Evolutionary conservation across 345 rosid species (phyloP).

Genomic region (Boechera divaricarpa): DNA sequence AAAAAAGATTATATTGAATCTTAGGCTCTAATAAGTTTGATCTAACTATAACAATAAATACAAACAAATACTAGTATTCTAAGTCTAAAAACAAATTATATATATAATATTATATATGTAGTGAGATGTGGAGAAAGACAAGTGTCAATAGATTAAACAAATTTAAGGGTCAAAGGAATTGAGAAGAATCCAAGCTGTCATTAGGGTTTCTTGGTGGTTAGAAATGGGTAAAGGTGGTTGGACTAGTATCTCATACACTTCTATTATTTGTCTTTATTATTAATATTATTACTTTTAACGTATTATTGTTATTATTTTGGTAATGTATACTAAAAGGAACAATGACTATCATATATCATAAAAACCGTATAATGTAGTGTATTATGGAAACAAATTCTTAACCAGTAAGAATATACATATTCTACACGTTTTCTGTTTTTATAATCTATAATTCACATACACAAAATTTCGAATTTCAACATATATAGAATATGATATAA

Average conservation of each 20-base stretch:
- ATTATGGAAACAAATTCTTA: not conserved
- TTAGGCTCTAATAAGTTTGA: not conserved
- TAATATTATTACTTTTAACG: not conserved
- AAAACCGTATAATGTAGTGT: not conserved
- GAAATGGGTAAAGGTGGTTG: slow-evolving; percentile 37
- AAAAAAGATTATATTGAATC: not conserved
- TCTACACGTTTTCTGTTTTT: no score
- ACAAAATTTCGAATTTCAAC: no score
- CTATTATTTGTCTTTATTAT: slow-evolving; percentile 4
- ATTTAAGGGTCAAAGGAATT: slow-evolving; percentile 8
- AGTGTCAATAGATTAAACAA: not conserved
- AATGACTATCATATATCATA: slow-evolving; percentile 2
- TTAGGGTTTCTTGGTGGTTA: slow-evolving; percentile 31
- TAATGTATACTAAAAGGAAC: not conserved
- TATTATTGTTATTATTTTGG: not conserved
- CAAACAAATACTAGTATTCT: not conserved
- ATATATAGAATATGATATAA: no score
- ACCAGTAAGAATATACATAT: no score
- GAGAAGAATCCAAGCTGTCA: slow-evolving; percentile 3
- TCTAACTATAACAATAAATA: not conserved
- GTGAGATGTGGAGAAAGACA: slow-evolving; percentile 8
- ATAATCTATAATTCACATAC: no score
- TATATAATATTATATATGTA: not conserved
- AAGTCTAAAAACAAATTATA: not conserved
- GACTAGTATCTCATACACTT: slow-evolving; percentile 7